Percentiles rank a stretch among this genome's conserved stretches.
Conservation (phyloP, 495 filamentous ascomycete species). For the Terfezia boudieri region DNA sequence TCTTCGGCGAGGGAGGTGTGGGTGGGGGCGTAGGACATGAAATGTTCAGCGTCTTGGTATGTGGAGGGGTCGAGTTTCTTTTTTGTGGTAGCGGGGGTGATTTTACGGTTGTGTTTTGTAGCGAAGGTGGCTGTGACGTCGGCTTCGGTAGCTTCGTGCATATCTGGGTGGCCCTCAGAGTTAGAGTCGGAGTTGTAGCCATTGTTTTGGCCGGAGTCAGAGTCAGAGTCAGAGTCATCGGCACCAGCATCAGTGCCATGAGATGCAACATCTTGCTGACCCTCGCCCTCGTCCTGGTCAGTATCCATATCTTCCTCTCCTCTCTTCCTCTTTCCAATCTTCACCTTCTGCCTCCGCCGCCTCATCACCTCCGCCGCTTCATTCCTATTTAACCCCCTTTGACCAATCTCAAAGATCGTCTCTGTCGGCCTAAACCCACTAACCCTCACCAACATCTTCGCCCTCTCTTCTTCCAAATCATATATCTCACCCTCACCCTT, state of each 20-base stretch:
- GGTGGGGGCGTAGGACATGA: slow-evolving; percentile 82
- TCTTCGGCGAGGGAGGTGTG: slow-evolving; percentile 55
- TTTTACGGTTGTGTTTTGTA: slow-evolving; percentile 1
- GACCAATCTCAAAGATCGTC: slow-evolving; percentile 82
- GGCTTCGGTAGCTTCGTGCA: slow-evolving; percentile 43
- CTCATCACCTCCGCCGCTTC: slow-evolving; percentile 68
- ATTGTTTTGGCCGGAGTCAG: slow-evolving; percentile 22
- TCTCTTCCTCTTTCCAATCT: slow-evolving; percentile 20
- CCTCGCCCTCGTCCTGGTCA: slow-evolving; percentile 20
- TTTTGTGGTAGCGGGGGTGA: slow-evolving; percentile 18
- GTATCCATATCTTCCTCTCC: slow-evolving; percentile 9
- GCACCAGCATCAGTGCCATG: slow-evolving; percentile 16
- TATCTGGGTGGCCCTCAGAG: slow-evolving; percentile 51
- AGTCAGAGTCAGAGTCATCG: slow-evolving; percentile 22
- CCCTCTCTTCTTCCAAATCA: slow-evolving; percentile 42
- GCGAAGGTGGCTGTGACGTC: slow-evolving; percentile 64
- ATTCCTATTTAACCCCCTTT: slow-evolving; percentile 36
- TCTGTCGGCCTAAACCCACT: slow-evolving; percentile 72
- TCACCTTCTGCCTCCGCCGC: slow-evolving; percentile 36
- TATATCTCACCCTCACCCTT: slow-evolving; percentile 31
- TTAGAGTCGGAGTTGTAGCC: slow-evolving; percentile 25
- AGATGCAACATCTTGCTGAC: slow-evolving; percentile 12
- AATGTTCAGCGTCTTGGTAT: slow-evolving; percentile 69
- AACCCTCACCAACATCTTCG: slow-evolving; percentile 65
- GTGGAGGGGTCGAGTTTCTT: slow-evolving; percentile 22